A percentile compares a stretch with the other conserved stretches of the same genome.
phyloP scores from a whole-genome alignment of 192 early-diverging fungal species.

The Rhizoclosmatium globosum region DNA sequence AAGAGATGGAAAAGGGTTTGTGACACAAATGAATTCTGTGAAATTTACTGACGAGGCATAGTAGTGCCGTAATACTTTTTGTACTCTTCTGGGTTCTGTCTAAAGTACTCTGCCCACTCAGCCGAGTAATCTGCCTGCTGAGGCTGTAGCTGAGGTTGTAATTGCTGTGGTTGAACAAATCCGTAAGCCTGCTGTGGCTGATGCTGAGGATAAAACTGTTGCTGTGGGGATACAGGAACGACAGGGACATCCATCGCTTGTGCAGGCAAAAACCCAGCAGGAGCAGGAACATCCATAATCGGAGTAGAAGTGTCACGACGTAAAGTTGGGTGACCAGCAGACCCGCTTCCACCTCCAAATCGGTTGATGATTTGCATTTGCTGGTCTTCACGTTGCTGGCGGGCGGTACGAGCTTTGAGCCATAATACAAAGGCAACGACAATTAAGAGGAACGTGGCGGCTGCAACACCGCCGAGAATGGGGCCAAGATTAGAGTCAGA shows the following conservation, averaged over 20 bases:
- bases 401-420: constrained; percentile 3
- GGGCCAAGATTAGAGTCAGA: constrained; percentile 14
- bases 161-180: not conserved
- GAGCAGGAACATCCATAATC: not conserved
- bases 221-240: not conserved
- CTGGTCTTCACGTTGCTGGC: constrained; percentile 10
- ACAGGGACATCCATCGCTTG: not conserved
- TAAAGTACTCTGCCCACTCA: constrained; percentile 35
- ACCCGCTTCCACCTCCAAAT: not conserved
- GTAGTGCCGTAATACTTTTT: constrained; percentile 25
- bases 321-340: not conserved
- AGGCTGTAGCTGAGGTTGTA: not conserved
- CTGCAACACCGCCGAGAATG: constrained; percentile 32
- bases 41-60: not conserved
- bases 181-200: not conserved
- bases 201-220: not conserved
- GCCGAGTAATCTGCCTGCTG: constrained; percentile 4
- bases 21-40: not conserved
- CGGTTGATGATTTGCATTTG: constrained; percentile 24
- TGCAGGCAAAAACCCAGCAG: not conserved
- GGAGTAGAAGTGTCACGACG: not conserved
- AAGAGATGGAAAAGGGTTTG: not conserved
- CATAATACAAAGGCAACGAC: constrained; percentile 33
- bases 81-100: constrained; percentile 29
- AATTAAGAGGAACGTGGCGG: constrained; percentile 13